Evolutionary conservation across 192 early-diverging fungal genomes (phyloP), one percentile per base, ranked within the genome.

Genomic region (Gaertneriomyces semiglobifer): DNA sequence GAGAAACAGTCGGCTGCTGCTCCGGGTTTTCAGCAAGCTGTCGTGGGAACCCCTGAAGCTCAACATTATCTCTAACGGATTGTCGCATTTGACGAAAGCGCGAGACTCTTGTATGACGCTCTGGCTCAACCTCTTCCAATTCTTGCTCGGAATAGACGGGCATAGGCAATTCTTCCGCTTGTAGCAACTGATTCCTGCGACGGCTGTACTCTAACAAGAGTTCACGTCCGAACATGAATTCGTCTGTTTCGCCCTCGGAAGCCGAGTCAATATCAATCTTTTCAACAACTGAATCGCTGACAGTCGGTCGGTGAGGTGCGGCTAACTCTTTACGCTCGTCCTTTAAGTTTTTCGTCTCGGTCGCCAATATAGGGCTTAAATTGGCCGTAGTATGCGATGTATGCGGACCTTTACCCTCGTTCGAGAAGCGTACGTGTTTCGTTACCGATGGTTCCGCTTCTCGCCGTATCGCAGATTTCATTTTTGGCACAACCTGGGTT

Each of bases 211-310:
- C 74, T 10, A 58, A 60, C 40, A 55, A 60, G 14, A 79, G 53
- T 51, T 79, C 77, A 19, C 69, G 56, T 14, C 73, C 73, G 47
- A 79, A 75, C 20, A 79, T 14, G 50, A 67, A 79, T 25, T 79
- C 71, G n/a, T 79, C 77, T 33, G 73, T 58, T 5, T 73, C 77
- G 16, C 67, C 68, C 12, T 69, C 70, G 14, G 19, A 19, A 16
- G 38, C 55, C n/a, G 47, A 20, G 7, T 71, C 69, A 2, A 61
- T 44, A 25, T 51, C 66, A 10, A 51, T 56, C 42, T 74, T 42
- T 33, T 75, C 77, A 42, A 57, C 52, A 14, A 76, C 67, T 8
- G 58, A 16, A 18, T 55, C 69, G 7, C 50, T 41, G 0, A 58
- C 20, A 1, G 61, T 19, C 12, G 69, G 69, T 9, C 61, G 61